phyloP scores from a whole-genome alignment of 2,329 filamentous ascomycete genomes.

The Xylaria sp. region DNA sequence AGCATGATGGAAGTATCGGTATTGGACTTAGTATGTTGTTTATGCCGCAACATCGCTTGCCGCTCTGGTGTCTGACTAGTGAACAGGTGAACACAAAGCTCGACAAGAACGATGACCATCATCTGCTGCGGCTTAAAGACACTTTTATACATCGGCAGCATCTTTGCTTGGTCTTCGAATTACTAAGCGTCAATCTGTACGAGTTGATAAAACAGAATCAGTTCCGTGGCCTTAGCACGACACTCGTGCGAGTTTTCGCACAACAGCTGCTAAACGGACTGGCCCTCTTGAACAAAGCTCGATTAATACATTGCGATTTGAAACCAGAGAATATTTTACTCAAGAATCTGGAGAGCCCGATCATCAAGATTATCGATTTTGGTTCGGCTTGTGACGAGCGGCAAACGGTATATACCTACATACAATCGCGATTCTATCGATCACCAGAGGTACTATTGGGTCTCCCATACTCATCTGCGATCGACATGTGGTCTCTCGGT shows the following conservation, averaged over 20 bases:
- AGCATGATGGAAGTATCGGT: constrained; percentile 99
- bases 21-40: constrained; percentile 79
- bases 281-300: constrained; percentile 92
- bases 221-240: constrained; percentile 96
- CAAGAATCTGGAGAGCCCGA: constrained; percentile 98
- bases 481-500: constrained; percentile 99
- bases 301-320: constrained; percentile 96
- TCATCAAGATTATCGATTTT: constrained; percentile 99
- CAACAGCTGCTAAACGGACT: constrained; percentile 95
- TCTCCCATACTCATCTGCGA: constrained; percentile 95
- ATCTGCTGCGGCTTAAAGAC: constrained; percentile 92
- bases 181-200: constrained; percentile 96
- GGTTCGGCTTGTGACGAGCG: constrained; percentile 98
- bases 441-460: constrained; percentile 97
- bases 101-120: constrained; percentile 99
- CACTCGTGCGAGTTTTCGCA: constrained; percentile 94
- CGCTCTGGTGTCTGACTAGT: constrained; percentile 43
- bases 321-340: constrained; percentile 98
- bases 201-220: constrained; percentile 99
- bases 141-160: constrained; percentile 99
- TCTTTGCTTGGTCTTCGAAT: constrained; percentile 94
- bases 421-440: constrained; percentile 97
- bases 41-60: background rate
- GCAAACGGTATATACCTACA: constrained; percentile 99
- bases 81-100: constrained; percentile 92